phyloP scores from a whole-genome alignment of 352 stramenopile species.

The Pythium periplocum region DNA sequence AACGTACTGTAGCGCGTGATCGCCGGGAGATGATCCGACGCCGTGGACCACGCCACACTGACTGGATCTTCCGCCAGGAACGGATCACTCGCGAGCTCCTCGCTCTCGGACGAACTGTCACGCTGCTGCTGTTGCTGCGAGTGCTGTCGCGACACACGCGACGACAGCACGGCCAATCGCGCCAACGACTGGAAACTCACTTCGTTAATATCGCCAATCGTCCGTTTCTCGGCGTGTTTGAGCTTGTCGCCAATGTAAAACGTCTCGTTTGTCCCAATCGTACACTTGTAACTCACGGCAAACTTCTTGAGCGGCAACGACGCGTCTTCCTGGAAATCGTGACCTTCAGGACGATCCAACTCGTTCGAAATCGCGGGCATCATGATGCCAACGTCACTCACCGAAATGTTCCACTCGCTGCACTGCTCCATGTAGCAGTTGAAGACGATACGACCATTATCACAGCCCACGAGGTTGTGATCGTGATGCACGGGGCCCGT shows the following conservation, averaged over 20 bases:
- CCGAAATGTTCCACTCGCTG: constrained; percentile 86
- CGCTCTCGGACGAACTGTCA: constrained; percentile 21
- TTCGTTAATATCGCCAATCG: constrained; percentile 78
- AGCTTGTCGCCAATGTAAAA: constrained; percentile 85
- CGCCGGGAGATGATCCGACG: constrained; percentile 59
- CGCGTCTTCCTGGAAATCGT: constrained; percentile 88
- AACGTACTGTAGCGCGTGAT: constrained; percentile 89
- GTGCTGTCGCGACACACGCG: constrained; percentile 67
- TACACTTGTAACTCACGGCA: constrained; percentile 88
- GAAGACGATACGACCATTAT: constrained; percentile 86
- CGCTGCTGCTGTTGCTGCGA: constrained; percentile 24
- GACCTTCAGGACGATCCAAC: constrained; percentile 80
- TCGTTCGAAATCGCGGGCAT: constrained; percentile 87
- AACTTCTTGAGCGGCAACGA: constrained; percentile 87
- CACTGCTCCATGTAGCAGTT: constrained; percentile 92
- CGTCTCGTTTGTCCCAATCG: constrained; percentile 79
- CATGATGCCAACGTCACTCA: constrained; percentile 85
- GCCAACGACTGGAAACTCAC: constrained; percentile 86
- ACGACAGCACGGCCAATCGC: constrained; percentile 75
- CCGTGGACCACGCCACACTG: constrained; percentile 60
- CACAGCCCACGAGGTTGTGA: constrained; percentile 79
- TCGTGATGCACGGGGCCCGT: constrained; percentile 86
- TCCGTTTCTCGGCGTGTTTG: constrained; percentile 71
- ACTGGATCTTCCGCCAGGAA: constrained; percentile 76
- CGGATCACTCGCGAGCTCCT: constrained; percentile 42